These are phyloP conservation scores for Periconia sp. DNA, from an alignment of 2,329 filamentous ascomycete species.

Conservation along the genomic window DNA sequence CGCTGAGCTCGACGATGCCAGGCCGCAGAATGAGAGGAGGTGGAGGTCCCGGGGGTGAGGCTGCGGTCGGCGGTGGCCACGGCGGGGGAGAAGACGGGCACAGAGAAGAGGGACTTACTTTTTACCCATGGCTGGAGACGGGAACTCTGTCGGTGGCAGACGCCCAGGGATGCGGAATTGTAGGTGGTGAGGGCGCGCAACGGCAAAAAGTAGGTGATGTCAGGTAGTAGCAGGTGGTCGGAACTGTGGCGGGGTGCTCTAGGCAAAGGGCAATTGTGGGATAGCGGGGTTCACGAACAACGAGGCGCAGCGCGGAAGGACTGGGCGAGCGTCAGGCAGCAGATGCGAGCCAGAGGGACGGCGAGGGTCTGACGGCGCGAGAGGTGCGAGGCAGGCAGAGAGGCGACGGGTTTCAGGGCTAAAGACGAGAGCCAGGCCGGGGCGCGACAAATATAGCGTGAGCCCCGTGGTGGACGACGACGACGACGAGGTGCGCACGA, in stretches of 20 bases:
- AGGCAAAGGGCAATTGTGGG: conserved; percentile 11
- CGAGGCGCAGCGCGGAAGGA: conserved; percentile 22
- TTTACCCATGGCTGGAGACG: conserved; percentile 45
- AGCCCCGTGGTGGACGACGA: too few species aligned
- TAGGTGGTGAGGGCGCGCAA: conserved; percentile 7
- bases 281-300: conserved; percentile 8
- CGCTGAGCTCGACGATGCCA: too few species aligned
- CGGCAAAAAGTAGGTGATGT: not conserved
- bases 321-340: too few species aligned
- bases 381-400: too few species aligned
- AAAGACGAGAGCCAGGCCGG: conserved; percentile 5
- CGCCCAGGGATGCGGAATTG: too few species aligned
- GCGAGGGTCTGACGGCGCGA: too few species aligned
- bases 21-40: too few species aligned
- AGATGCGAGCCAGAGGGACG: too few species aligned
- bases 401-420: conserved; percentile 13
- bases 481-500: too few species aligned
- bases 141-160: conserved; percentile 3
- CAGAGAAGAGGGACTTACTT: conserved; percentile 43
- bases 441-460: conserved; percentile 20
- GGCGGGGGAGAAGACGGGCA: conserved; percentile 12
- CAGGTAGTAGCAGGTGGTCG: conserved; percentile 2
- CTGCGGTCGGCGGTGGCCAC: conserved; percentile 16
- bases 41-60: too few species aligned
- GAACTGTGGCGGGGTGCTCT: conserved; percentile 10